Evolutionary conservation across 768 basidiomycete species (phyloP).

Genomic region (Psilocybe sp.): DNA sequence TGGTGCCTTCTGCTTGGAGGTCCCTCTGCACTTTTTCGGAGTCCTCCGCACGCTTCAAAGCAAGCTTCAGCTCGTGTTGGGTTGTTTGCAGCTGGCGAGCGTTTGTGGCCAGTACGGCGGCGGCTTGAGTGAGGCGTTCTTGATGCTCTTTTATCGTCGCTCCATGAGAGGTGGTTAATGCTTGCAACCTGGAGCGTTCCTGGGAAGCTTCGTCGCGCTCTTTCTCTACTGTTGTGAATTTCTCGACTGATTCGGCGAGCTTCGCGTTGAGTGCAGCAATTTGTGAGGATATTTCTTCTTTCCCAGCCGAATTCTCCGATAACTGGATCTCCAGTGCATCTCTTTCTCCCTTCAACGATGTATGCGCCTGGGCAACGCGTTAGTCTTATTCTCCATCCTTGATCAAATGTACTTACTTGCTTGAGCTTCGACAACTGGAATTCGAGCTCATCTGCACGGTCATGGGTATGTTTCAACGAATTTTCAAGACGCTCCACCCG

Average conservation of each 20-base stretch:
- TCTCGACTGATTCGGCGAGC: constrained; percentile 33
- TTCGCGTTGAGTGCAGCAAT: constrained; percentile 44
- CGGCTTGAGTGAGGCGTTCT: constrained; percentile 54
- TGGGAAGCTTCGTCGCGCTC: constrained; percentile 47
- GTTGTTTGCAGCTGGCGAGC: constrained; percentile 55
- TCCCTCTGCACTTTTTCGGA: constrained; percentile 70
- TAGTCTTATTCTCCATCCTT: background rate
- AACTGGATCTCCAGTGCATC: constrained; percentile 53
- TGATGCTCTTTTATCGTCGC: constrained; percentile 50
- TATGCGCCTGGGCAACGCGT: constrained; percentile 42
- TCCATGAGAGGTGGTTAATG: constrained; percentile 43
- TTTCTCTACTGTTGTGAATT: constrained; percentile 40
- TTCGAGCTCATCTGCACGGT: constrained; percentile 81
- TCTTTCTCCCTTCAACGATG: constrained; percentile 56
- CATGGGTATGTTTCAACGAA: constrained; percentile 74
- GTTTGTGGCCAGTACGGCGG: constrained; percentile 49
- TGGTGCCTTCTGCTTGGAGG: constrained; percentile 76
- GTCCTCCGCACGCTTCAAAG: constrained; percentile 68
- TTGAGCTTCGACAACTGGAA: constrained; percentile 77
- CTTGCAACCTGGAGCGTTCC: constrained; percentile 49
- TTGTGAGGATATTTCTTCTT: constrained; percentile 42
- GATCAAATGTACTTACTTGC: constrained; percentile 44
- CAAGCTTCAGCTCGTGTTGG: constrained; percentile 64
- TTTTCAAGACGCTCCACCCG: constrained; percentile 71
- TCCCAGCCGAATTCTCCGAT: constrained; percentile 36